These are phyloP conservation scores for Gaeumannomyces sp. DNA, from an alignment of 2,329 filamentous ascomycete genomes.

Conservation along the genomic window DNA sequence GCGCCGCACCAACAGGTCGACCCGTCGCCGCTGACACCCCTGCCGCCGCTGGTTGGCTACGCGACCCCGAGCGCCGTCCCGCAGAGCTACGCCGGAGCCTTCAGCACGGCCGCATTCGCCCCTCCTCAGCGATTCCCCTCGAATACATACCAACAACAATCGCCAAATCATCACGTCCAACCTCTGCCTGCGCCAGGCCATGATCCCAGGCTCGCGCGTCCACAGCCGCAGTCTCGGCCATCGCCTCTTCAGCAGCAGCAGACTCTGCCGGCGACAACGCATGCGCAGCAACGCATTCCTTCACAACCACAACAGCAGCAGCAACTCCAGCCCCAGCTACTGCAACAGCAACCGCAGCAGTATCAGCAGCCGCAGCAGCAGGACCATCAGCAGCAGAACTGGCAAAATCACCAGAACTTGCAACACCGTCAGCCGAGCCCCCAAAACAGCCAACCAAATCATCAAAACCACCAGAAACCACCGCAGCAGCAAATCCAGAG, in stretches of 20 bases:
- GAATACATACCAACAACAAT: constrained; percentile 22
- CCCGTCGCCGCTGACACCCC: constrained; percentile 4
- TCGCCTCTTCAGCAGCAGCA: constrained; percentile 21
- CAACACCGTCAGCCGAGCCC: neutral
- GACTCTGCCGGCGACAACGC: constrained; percentile 16
- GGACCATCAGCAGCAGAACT: constrained; percentile 12
- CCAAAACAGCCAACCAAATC: neutral
- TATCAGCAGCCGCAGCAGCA: constrained; percentile 26
- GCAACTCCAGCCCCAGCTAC: neutral
- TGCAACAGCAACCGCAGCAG: constrained; percentile 28
- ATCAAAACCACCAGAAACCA: neutral
- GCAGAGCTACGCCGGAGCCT: constrained; percentile 8
- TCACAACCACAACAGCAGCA: constrained; percentile 22
- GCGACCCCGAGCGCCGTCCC: constrained; percentile 14
- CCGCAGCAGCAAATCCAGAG: neutral
- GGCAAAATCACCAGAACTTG: neutral
- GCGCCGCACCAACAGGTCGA: constrained; percentile 19
- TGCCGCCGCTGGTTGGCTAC: constrained; percentile 4
- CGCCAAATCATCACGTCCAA: constrained; percentile 18
- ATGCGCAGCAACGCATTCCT: constrained; percentile 29
- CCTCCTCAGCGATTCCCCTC: constrained; percentile 19
- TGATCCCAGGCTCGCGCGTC: neutral
- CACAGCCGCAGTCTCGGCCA: constrained; percentile 9
- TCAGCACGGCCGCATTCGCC: constrained; percentile 5
- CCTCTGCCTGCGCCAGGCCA: neutral